Percentiles rank a stretch among this genome's conserved stretches.
Evolutionary conservation across 2,329 filamentous ascomycete species (phyloP).

Genomic region (Fusarium acutatum): DNA sequence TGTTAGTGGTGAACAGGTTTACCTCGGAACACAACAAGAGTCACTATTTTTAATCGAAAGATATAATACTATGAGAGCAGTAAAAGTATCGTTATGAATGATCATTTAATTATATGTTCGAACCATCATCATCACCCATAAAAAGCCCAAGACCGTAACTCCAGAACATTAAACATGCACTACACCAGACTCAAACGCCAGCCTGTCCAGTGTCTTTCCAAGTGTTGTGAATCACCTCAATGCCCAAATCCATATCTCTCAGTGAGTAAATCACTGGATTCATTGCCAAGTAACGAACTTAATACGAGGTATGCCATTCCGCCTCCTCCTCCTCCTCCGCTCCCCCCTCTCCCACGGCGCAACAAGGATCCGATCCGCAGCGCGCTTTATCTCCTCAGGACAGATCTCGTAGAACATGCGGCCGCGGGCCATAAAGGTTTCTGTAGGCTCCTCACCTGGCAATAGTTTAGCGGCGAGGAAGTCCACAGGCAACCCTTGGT

Average conservation of each 20-base stretch:
- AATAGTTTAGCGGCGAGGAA: neutral
- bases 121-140: too few relatives aligned
- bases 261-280: neutral
- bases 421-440: neutral
- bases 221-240: too few relatives aligned
- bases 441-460: accelerated
- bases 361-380: neutral
- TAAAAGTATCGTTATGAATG: neutral
- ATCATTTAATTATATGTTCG: neutral
- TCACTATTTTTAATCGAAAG: neutral
- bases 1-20: neutral
- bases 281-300: neutral
- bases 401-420: neutral
- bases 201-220: neutral
- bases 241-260: too few relatives aligned
- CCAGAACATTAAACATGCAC: neutral
- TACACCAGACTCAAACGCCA: neutral
- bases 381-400: neutral
- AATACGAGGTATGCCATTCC: neutral
- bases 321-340: neutral
- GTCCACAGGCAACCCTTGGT: neutral
- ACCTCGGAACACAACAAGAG: neutral
- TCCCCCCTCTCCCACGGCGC: too few relatives aligned
- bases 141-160: neutral
- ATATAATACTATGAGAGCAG: neutral